Conservation (phyloP, 176 grass and related monocot genomes). For the Raddia distichophylla region DNA sequence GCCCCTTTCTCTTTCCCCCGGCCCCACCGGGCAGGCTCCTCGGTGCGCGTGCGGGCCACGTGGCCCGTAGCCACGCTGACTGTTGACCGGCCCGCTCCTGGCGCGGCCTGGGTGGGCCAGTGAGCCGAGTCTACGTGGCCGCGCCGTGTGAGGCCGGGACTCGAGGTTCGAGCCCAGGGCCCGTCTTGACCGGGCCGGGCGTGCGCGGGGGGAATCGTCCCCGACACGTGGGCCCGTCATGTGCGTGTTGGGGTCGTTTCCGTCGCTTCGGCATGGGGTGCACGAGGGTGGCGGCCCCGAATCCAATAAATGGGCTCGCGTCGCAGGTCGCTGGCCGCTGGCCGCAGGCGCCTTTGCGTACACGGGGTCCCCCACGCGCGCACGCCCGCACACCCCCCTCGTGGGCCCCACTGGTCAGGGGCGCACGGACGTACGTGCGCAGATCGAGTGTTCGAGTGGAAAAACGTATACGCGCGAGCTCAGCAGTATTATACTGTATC, state of each 20-base stretch:
- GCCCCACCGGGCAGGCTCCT: not conserved
- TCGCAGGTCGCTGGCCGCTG: too few relatives aligned
- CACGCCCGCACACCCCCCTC: not conserved
- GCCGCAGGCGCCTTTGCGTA: not conserved
- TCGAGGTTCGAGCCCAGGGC: not conserved
- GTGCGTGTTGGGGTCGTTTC: slow-evolving; percentile 36
- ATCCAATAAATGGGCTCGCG: not conserved
- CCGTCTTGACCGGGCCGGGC: slow-evolving; percentile 31
- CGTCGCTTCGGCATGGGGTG: slow-evolving; percentile 47
- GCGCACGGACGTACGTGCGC: not conserved
- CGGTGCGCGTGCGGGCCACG: not conserved
- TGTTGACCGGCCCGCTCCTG: not conserved
- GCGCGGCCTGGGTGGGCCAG: not conserved
- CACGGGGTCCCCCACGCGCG: not conserved
- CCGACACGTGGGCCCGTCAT: slow-evolving; percentile 48
- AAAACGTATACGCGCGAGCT: not conserved
- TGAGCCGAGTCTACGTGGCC: not conserved
- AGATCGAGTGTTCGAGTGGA: not conserved
- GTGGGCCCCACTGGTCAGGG: not conserved
- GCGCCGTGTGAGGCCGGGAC: too few relatives aligned
- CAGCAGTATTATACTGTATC: too few relatives aligned
- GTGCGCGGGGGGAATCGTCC: slow-evolving; percentile 32
- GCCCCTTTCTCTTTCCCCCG: not conserved
- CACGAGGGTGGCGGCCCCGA: slow-evolving; percentile 22
- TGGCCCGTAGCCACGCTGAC: not conserved